Conservation (phyloP, 2,329 filamentous ascomycete species). For the Colletotrichum liriopes region DNA sequence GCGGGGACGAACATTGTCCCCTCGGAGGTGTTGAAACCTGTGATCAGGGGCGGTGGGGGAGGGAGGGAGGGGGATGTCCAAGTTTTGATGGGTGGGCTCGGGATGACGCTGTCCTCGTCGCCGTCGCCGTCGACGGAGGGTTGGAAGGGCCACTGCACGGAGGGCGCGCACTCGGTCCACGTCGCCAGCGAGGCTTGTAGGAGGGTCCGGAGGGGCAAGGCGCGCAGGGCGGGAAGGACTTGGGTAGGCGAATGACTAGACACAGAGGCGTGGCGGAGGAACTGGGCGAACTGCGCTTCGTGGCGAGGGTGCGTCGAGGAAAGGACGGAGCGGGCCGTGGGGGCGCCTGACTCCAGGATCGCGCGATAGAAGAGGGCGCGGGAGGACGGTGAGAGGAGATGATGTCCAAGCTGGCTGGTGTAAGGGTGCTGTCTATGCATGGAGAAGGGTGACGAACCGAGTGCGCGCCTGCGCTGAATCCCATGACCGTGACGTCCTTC, state of each 20-base stretch:
- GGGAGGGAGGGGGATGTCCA: constrained; percentile 69
- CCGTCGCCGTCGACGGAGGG: constrained; percentile 73
- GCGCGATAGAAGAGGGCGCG: constrained; percentile 67
- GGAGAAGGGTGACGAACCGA: constrained; percentile 57
- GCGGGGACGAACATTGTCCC: constrained; percentile 75
- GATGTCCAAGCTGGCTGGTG: constrained; percentile 74
- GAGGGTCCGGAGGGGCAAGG: constrained; percentile 57
- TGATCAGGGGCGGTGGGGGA: constrained; percentile 71
- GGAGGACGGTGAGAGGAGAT: constrained; percentile 66
- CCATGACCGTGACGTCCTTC: constrained; percentile 73
- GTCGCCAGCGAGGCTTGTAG: constrained; percentile 59
- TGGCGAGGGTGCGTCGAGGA: constrained; percentile 70
- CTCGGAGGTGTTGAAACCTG: constrained; percentile 81
- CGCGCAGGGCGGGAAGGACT: constrained; percentile 67
- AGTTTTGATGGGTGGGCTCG: constrained; percentile 70
- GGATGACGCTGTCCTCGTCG: constrained; percentile 62
- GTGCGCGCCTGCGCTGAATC: constrained; percentile 74
- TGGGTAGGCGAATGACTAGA: constrained; percentile 62
- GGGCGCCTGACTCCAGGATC: constrained; percentile 71
- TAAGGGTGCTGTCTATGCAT: background rate
- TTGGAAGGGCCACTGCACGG: constrained; percentile 76
- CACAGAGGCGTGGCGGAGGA: constrained; percentile 67
- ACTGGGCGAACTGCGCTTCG: constrained; percentile 69
- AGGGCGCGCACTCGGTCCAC: constrained; percentile 60
- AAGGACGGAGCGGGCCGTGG: constrained; percentile 70